Conservation (phyloP, 257 asterid species). For the Rehmannia glutinosa region DNA sequence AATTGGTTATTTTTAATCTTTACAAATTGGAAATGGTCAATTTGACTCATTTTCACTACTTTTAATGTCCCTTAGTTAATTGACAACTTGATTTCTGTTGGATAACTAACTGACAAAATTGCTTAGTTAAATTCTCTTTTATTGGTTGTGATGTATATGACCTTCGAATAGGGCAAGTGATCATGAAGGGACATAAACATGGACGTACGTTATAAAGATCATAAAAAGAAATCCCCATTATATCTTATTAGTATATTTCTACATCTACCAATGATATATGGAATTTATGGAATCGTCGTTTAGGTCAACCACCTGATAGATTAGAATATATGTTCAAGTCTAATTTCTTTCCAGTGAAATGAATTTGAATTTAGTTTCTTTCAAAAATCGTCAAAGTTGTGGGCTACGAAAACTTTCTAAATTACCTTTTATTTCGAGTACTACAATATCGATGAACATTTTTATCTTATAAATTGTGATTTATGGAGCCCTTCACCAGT, state of each 20-base stretch:
- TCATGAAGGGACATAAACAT: constrained; percentile 19
- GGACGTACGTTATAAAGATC: background rate
- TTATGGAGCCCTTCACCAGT: background rate
- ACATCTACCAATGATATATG: background rate
- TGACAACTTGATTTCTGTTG: constrained; percentile 9
- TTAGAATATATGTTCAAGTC: constrained; percentile 8
- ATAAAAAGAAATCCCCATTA: background rate
- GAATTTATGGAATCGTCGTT: constrained; percentile 8
- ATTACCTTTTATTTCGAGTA: constrained; percentile 12
- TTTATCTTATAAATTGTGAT: constrained; percentile 13
- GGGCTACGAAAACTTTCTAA: background rate
- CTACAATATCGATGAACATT: constrained; percentile 6
- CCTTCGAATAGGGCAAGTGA: constrained; percentile 11
- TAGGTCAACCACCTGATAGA: constrained; percentile 8
- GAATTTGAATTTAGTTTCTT: too few species aligned
- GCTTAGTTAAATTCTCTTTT: background rate
- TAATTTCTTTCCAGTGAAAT: background rate
- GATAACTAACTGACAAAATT: constrained; percentile 6
- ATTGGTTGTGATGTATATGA: constrained; percentile 13
- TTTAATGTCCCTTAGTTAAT: constrained; percentile 10
- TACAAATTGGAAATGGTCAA: too few species aligned
- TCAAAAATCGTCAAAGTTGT: constrained; percentile 6
- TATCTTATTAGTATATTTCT: background rate
- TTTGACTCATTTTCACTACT: too few species aligned
- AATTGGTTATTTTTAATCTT: too few species aligned